These are phyloP conservation scores for Metarhizium rileyi DNA, from an alignment of 2,329 filamentous ascomycete species.

Conservation along the genomic window DNA sequence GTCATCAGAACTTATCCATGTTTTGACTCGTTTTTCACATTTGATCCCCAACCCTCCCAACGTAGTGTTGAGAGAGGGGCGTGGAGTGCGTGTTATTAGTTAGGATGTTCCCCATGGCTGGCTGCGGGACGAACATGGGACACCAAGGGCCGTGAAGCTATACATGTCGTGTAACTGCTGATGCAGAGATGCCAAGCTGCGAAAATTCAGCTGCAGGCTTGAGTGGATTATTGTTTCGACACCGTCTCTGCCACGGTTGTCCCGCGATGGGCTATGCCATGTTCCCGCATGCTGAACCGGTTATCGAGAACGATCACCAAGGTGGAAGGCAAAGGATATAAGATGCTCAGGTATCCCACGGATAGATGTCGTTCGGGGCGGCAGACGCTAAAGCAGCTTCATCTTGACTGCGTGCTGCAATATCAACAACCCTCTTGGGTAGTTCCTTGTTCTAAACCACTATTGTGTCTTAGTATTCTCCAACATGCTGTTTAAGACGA, in stretches of 20 bases:
- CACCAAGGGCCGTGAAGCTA: neutral
- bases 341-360: neutral
- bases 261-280: neutral
- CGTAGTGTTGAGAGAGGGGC: neutral
- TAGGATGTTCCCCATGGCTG: neutral
- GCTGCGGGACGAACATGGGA: neutral
- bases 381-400: neutral
- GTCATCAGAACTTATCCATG: no score
- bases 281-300: neutral
- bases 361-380: neutral
- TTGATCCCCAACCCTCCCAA: neutral
- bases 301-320: neutral
- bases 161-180: neutral
- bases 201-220: neutral
- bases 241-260: neutral
- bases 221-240: neutral
- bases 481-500: slow-evolving; percentile 14
- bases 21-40: no score
- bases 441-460: neutral
- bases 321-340: neutral
- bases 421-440: neutral
- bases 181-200: neutral
- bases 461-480: neutral
- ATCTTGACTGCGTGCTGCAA: neutral
- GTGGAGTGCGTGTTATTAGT: no score